Evolutionary conservation across 805 yeast genomes (phyloP), one percentile per base, ranked within the genome.

Genomic region (Yamadazyma sp.): DNA sequence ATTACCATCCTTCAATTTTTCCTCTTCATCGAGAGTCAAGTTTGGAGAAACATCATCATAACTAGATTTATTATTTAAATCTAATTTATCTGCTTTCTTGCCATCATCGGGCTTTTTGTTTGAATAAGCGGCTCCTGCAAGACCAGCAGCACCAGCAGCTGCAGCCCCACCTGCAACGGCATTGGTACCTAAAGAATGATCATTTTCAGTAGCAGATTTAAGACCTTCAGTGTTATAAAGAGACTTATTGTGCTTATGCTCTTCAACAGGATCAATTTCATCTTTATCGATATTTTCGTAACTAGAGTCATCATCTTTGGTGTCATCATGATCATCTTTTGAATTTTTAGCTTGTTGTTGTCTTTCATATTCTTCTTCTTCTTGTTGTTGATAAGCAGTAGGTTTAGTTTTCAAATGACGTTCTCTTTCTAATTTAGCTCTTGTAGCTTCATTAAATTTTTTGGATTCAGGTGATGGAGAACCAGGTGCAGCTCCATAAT

Each of bases 181-280:
- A 17, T n/a, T n/a, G n/a, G n/a, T n/a, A n/a, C n/a, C n/a, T n/a
- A n/a, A 11, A n/a, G 14, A 23, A 17, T 28, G 7, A 25, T 14
- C 22, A 7, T 21, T 19, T n/a, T 37, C 44, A 4, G 46, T 33
- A 7, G 56, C 62, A 15, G 52, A 32, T 14, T 25, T 37, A 26
- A 60, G 39, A 12, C 64, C 68, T 4, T 36, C 49, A 7, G 42
- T 20, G 35, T 62, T 62, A 47, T 33, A 58, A n/a, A 56, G 51
- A 3, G 66, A 60, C 48, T 55, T 61, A 48, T 62, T 61, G 37
- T 49, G 36, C 18, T 34, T 22, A 42, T 59, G 64, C 31, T 49
- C 55, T 19, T 48, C 42, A 7, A 36, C 30, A 5, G 59, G 58
- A 38, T 60, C 55, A 24, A 42, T 19, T 5, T 49, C 27, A 11